Base-by-base conservation (phyloP, 129 eudicot genomes). In the Logfia minima region DNA sequence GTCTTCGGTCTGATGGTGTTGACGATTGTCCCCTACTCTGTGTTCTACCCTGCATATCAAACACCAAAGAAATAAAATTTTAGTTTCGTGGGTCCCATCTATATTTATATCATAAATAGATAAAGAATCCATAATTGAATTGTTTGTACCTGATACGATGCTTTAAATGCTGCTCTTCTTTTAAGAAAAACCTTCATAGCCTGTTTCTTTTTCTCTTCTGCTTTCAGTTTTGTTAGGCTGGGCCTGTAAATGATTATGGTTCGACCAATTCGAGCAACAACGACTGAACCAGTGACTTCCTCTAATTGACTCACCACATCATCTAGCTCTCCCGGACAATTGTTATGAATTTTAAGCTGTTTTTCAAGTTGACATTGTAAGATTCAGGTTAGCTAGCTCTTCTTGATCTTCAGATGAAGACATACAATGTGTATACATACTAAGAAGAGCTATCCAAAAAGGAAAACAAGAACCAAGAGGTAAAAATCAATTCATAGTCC, bases 211-310 rank as follows among this genome's bases (percentile, higher is more conserved):
- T 87, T 92, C 89, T 89, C 85, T 75, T 87, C 97, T 2, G 87
- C 90, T 78, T 81, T 84, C 37, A 85, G 70, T 71, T 92, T 92
- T 60, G 86, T 85, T 66, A 89, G 55, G 79, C 97, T 92, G 10
- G 97, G 97, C 60, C 95, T 68, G 80, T 92, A 92, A 24, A 92
- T 83, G 66, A 92, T 92, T 67, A 92, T 87, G 22, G 90, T 92
- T 68, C 97, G 85, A 53, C 97, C 97, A 13, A 92, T 92, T 79
- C 86, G 92, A 74, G 89, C 80, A 77, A 92, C 89, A 2, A 74
- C 90, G 31, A 89, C 86, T 5, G 95, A 89, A 16, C 95, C 90
- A n/a, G 95, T 89, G 28, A 81, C 88, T 77, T 81, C 85, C 74
- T 92, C 95, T 79, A 92, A 41, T 35, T 52, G 97, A 78, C 66